phyloP scores from a whole-genome alignment of 805 yeast genomes.

The Teunomyces barrocoloradensis region DNA sequence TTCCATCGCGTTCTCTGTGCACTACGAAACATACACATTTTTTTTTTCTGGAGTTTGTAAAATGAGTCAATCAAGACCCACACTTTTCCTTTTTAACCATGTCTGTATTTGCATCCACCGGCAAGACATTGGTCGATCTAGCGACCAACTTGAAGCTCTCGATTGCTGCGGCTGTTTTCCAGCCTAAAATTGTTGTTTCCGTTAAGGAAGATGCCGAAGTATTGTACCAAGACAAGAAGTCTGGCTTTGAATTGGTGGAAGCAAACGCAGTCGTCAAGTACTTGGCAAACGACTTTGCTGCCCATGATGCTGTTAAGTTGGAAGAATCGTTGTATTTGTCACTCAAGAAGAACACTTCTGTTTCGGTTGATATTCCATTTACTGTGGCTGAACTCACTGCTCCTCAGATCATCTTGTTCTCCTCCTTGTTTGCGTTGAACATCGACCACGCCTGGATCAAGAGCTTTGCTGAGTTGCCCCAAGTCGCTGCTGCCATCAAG shows the following conservation, averaged over 20 bases:
- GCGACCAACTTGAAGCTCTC: conserved; percentile 25
- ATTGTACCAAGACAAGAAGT: conserved; percentile 32
- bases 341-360: conserved; percentile 33
- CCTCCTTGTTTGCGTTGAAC: conserved; percentile 43
- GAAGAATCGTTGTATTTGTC: conserved; percentile 42
- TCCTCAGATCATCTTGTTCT: conserved; percentile 56
- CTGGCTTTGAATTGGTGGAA: conserved; percentile 52
- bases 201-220: conserved; percentile 22
- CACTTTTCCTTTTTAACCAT: not conserved
- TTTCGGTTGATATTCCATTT: conserved; percentile 6
- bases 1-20: not conserved
- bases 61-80: conserved; percentile 4
- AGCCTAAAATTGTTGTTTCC: conserved; percentile 14
- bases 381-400: conserved; percentile 37
- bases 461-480: conserved; percentile 35
- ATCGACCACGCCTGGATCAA: conserved; percentile 37
- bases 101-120: conserved; percentile 10
- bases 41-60: too few species aligned
- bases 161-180: conserved; percentile 19
- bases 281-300: conserved; percentile 48
- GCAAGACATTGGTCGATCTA: conserved; percentile 14
- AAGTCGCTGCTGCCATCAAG: conserved; percentile 45
- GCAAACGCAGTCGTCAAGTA: conserved; percentile 71
- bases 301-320: conserved; percentile 28
- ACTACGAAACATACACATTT: not conserved